A percentile compares a stretch with the other conserved stretches of the same genome.
Evolutionary conservation across 164 flowering plant genomes (phyloP).

Genomic region (Macadamia tetraphylla): DNA sequence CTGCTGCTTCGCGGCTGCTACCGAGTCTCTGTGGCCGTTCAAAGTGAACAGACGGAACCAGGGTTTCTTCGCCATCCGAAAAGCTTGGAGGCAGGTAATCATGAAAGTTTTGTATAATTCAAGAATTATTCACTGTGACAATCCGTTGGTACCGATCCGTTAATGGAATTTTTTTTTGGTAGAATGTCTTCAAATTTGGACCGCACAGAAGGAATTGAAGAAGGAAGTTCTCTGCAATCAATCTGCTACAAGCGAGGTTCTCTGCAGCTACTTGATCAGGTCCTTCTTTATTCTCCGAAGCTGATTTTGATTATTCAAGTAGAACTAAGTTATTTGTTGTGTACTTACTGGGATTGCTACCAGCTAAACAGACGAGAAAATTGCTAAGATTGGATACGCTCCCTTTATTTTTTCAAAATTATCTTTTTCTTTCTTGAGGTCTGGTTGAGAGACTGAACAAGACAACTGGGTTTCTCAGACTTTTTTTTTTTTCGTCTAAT

Average conservation of each 20-base stretch:
- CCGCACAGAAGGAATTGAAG: background rate
- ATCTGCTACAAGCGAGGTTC: conserved; percentile 71
- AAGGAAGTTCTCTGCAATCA: conserved; percentile 41
- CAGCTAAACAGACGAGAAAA: too few species aligned
- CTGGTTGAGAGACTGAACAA: too few species aligned
- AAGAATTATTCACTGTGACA: too few species aligned
- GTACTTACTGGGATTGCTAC: too few species aligned
- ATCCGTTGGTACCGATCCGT: too few species aligned
- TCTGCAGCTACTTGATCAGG: conserved; percentile 82
- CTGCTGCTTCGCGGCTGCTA: too few species aligned
- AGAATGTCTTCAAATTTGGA: background rate
- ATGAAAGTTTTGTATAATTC: too few species aligned
- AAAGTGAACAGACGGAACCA: background rate
- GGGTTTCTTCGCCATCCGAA: background rate
- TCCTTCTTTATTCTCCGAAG: conserved; percentile 3
- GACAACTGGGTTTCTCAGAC: background rate
- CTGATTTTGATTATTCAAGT: background rate
- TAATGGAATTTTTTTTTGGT: too few species aligned
- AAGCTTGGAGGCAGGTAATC: background rate
- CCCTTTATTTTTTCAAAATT: background rate
- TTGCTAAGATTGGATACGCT: too few species aligned
- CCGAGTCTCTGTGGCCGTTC: too few species aligned
- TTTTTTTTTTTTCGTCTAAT: background rate
- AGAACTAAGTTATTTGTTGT: too few species aligned
- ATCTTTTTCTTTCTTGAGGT: too few species aligned